A percentile compares a stretch with the other conserved stretches of the same genome.
Conservation (phyloP, 1,139 yeast species). For the Geotrichum aggregatum region DNA sequence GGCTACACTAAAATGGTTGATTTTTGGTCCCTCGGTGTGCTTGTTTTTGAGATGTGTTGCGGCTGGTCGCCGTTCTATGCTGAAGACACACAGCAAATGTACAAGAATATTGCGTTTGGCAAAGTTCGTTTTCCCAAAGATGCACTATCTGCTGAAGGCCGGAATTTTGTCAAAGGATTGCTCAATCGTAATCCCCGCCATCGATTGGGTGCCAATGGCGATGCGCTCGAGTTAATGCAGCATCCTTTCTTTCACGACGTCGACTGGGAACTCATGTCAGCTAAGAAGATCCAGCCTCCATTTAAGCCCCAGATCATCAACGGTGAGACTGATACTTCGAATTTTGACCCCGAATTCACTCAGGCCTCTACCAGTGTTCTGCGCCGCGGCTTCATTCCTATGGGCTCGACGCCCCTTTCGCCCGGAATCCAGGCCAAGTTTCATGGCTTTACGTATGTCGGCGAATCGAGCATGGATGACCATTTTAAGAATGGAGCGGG, state of each 20-base stretch:
- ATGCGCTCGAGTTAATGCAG: conserved; percentile 84
- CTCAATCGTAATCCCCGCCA: conserved; percentile 93
- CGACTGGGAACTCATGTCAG: conserved; percentile 76
- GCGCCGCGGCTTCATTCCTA: conserved; percentile 53
- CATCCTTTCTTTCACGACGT: conserved; percentile 88
- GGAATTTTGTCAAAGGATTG: conserved; percentile 90
- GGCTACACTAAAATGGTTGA: conserved; percentile 95
- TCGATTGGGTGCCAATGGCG: conserved; percentile 84
- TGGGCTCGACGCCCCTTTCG: conserved; percentile 68
- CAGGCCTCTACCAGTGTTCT: conserved; percentile 80
- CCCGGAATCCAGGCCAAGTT: conserved; percentile 95
- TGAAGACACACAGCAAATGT: conserved; percentile 96
- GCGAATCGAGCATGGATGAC: conserved; percentile 88
- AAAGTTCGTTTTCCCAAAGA: conserved; percentile 96
- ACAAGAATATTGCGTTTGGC: conserved; percentile 96
- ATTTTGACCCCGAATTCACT: conserved; percentile 96
- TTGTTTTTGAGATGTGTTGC: conserved; percentile 94
- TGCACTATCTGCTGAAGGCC: conserved; percentile 83
- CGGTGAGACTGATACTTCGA: conserved; percentile 82
- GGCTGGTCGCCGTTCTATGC: conserved; percentile 99
- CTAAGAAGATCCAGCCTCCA: conserved; percentile 93
- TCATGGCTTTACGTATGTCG: conserved; percentile 93
- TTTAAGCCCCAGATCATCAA: conserved; percentile 88
- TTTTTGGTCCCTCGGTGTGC: conserved; percentile 96
- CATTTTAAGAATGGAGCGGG: conserved; percentile 47